phyloP scores from a whole-genome alignment of 257 asterid species.

The Solanum sitiens region DNA sequence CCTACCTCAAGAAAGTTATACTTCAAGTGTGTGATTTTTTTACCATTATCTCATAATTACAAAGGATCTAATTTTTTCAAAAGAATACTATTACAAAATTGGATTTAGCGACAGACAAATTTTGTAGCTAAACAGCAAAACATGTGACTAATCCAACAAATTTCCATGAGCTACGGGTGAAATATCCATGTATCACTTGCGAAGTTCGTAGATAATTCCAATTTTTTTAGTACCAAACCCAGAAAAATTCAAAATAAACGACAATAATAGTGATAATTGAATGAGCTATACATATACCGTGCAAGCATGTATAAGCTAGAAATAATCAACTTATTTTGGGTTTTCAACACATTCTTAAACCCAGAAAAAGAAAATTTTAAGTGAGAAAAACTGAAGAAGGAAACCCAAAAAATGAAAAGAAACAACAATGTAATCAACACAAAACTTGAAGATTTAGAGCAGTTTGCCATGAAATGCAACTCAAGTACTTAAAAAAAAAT shows the following conservation, averaged over 20 bases:
- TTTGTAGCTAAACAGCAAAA: background rate
- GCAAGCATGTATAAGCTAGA: background rate
- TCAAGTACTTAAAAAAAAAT: background rate
- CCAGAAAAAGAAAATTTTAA: background rate
- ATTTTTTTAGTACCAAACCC: background rate
- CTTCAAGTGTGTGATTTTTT: background rate
- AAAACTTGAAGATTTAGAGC: background rate
- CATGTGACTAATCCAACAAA: background rate
- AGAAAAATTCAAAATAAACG: background rate
- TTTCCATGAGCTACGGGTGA: background rate
- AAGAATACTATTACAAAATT: background rate
- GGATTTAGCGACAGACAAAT: background rate
- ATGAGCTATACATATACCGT: background rate
- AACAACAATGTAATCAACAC: background rate
- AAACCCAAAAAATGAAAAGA: background rate
- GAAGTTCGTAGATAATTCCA: background rate
- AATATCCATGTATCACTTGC: background rate
- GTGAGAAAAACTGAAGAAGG: background rate
- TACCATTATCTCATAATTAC: background rate
- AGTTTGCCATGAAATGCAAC: background rate
- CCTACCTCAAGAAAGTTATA: background rate
- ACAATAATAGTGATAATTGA: background rate
- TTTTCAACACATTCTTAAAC: background rate
- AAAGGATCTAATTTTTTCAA: background rate
- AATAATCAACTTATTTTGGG: background rate